A percentile compares a stretch with the other conserved stretches of the same genome.
Conservation (phyloP, 2,329 filamentous ascomycete species). For the Arthrobotrys musiformis region DNA sequence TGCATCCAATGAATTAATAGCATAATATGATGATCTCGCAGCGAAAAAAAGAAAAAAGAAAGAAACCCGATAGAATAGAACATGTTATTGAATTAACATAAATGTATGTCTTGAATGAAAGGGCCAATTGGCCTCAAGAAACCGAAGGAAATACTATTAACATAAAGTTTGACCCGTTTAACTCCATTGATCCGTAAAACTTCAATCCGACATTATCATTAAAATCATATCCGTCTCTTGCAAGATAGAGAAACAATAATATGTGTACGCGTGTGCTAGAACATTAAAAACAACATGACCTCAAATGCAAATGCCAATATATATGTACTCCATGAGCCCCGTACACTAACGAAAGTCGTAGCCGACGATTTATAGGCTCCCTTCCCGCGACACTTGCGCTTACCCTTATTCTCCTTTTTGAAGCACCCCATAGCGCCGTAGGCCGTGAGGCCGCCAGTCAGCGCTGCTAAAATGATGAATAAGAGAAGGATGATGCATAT, state of each 20-base stretch:
- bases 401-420: conserved; percentile 15
- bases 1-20: too few relatives aligned
- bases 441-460: background rate
- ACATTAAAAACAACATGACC: conserved; percentile 9
- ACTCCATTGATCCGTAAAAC: too few relatives aligned
- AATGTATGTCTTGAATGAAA: too few relatives aligned
- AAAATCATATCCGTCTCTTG: too few relatives aligned
- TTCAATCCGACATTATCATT: background rate
- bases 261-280: background rate
- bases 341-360: background rate
- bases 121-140: too few relatives aligned
- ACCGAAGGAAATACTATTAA: too few relatives aligned
- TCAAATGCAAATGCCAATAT: conserved; percentile 1
- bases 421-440: conserved; percentile 35
- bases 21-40: too few relatives aligned
- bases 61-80: too few relatives aligned
- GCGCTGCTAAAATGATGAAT: background rate
- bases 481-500: background rate
- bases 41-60: too few relatives aligned
- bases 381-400: background rate
- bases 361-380: background rate
- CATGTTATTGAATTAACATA: too few relatives aligned
- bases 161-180: too few relatives aligned
- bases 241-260: too few relatives aligned
- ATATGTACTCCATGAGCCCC: conserved; percentile 9